phyloP scores from a whole-genome alignment of 805 yeast genomes.

The Candida coleopterorum region DNA sequence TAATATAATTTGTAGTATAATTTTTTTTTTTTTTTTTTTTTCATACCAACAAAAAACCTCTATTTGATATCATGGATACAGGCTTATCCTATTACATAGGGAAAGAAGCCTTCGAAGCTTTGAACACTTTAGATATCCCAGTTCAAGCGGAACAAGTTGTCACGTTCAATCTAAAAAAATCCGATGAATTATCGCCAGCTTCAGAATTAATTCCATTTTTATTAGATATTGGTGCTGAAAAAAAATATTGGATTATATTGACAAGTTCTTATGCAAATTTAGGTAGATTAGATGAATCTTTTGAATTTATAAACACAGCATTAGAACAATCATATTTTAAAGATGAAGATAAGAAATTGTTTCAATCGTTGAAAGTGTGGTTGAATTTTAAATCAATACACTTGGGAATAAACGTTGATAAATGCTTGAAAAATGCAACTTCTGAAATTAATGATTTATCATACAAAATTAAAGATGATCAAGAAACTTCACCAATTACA shows the following conservation, averaged over 20 bases:
- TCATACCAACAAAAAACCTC: not conserved
- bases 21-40: not conserved
- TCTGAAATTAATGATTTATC: conserved; percentile 17
- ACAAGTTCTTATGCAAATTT: conserved; percentile 75
- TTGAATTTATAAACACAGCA: conserved; percentile 59
- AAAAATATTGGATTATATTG: conserved; percentile 78
- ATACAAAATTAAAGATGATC: conserved; percentile 9
- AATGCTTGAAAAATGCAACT: conserved; percentile 20
- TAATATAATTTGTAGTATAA: too few species aligned
- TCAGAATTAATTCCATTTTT: conserved; percentile 73
- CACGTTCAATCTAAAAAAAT: conserved; percentile 60
- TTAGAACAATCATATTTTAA: conserved; percentile 35
- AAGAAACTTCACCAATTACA: conserved; percentile 3
- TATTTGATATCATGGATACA: conserved; percentile 8
- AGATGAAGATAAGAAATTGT: conserved; percentile 42
- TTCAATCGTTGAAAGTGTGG: conserved; percentile 73
- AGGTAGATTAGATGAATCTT: conserved; percentile 55
- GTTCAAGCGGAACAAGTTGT: conserved; percentile 72
- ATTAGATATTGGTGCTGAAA: conserved; percentile 72
- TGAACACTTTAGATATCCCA: conserved; percentile 58
- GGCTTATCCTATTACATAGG: conserved; percentile 34
- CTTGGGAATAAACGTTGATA: conserved; percentile 21
- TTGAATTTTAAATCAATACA: conserved; percentile 44
- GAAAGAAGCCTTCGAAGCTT: conserved; percentile 22
- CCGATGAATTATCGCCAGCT: conserved; percentile 82